These are phyloP conservation scores for Eucalyptus marginata DNA, from an alignment of 345 rosid species.

Conservation along the genomic window DNA sequence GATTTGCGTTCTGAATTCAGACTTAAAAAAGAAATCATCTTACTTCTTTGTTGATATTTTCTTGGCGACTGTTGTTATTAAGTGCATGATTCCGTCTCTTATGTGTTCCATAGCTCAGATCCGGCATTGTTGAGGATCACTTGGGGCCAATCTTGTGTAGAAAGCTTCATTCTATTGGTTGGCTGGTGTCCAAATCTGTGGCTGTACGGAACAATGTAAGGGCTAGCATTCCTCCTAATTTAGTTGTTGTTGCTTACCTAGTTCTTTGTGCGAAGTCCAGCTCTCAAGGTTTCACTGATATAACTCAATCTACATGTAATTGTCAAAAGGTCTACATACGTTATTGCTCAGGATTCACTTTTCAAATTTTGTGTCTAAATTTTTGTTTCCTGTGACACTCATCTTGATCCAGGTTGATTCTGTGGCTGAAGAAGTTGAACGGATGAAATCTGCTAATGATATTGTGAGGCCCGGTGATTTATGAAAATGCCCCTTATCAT, in stretches of 20 bases:
- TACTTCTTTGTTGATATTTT: background rate
- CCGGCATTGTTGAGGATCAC: constrained; percentile 88
- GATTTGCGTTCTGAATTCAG: background rate
- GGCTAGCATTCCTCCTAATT: background rate
- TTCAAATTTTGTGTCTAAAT: background rate
- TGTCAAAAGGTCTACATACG: background rate
- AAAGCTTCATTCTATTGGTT: constrained; percentile 73
- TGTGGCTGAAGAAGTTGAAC: constrained; percentile 95
- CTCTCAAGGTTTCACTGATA: background rate
- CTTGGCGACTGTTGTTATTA: background rate
- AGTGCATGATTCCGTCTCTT: background rate
- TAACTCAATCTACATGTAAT: background rate
- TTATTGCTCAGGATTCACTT: background rate
- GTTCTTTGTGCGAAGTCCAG: background rate
- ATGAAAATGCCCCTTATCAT: background rate
- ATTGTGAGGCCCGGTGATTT: constrained; percentile 33
- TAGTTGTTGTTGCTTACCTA: background rate
- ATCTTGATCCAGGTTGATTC: constrained; percentile 65
- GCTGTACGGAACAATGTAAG: constrained; percentile 84
- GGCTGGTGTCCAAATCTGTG: constrained; percentile 54
- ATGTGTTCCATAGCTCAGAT: constrained; percentile 99
- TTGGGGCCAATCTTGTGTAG: constrained; percentile 59
- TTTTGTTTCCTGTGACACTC: constrained; percentile 1
- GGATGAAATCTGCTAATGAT: constrained; percentile 52
- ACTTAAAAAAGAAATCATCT: background rate